Evolutionary conservation across 1,139 yeast species (phyloP).

Genomic region (Yamadazyma buinensis): DNA sequence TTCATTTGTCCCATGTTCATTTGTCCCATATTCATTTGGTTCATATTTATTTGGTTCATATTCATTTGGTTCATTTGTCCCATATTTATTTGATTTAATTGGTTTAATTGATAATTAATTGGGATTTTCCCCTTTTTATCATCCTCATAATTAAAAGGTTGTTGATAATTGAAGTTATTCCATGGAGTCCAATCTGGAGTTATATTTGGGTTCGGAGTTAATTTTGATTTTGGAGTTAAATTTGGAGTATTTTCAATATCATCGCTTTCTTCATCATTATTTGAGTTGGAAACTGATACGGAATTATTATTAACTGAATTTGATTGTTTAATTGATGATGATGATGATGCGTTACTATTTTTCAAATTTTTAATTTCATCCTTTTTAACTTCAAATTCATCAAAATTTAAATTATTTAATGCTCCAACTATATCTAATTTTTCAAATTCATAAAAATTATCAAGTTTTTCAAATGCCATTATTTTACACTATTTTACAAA

Average conservation of each 20-base stretch:
- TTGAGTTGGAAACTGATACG: background rate
- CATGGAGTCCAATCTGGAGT: constrained; percentile 23
- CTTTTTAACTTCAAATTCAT: constrained; percentile 23
- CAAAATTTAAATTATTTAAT: constrained; percentile 36
- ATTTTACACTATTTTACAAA: constrained; percentile 5
- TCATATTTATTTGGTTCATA: too few species aligned
- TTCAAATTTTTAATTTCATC: background rate
- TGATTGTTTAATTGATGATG: background rate
- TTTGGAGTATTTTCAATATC: background rate
- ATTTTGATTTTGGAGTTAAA: constrained; percentile 2
- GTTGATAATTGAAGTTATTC: constrained; percentile 16
- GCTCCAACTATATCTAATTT: constrained; percentile 42
- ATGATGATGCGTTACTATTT: background rate
- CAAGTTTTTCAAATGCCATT: constrained; percentile 3
- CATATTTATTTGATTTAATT: too few species aligned
- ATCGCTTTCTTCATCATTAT: too few species aligned
- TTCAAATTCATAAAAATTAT: constrained; percentile 3
- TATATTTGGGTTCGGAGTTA: constrained; percentile 7
- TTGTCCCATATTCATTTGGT: background rate
- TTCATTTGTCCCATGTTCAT: too few species aligned
- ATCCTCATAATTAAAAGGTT: constrained; percentile 24
- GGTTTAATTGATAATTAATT: too few species aligned
- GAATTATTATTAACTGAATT: background rate
- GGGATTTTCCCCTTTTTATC: too few species aligned
- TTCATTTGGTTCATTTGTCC: background rate